These are phyloP conservation scores for Pseudogymnoascus destructans DNA, from an alignment of 2,329 filamentous ascomycete species.

Conservation along the genomic window DNA sequence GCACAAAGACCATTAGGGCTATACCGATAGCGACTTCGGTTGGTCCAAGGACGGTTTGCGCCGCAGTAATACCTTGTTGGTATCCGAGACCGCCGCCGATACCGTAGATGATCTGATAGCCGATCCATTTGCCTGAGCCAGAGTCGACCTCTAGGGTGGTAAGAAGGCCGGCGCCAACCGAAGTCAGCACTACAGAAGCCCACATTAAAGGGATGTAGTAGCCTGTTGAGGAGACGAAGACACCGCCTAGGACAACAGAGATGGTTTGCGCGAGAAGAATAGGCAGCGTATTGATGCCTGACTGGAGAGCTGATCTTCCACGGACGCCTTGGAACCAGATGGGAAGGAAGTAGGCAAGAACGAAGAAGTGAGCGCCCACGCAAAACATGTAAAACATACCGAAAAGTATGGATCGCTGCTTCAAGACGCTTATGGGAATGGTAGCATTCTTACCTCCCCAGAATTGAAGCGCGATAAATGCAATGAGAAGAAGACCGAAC, in stretches of 20 bases:
- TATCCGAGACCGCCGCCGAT: slow-evolving; percentile 24
- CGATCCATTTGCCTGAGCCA: slow-evolving; percentile 24
- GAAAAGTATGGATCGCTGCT: slow-evolving; percentile 26
- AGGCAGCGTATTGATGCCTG: slow-evolving; percentile 27
- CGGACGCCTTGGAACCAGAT: slow-evolving; percentile 37
- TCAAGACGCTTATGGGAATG: slow-evolving; percentile 29
- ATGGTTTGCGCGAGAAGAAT: slow-evolving; percentile 26
- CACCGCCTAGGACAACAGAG: slow-evolving; percentile 23
- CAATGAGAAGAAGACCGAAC: slow-evolving; percentile 19
- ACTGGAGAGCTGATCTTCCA: slow-evolving; percentile 28
- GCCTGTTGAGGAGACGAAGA: slow-evolving; percentile 21
- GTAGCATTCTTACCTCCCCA: slow-evolving; percentile 29
- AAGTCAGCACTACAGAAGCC: not conserved
- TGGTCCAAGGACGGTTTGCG: slow-evolving; percentile 22
- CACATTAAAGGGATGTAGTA: slow-evolving; percentile 20
- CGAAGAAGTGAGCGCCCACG: slow-evolving; percentile 20
- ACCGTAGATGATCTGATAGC: slow-evolving; percentile 21
- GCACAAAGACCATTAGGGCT: slow-evolving; percentile 30
- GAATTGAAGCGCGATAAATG: slow-evolving; percentile 26
- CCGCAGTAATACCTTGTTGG: slow-evolving; percentile 22
- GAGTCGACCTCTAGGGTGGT: slow-evolving; percentile 28
- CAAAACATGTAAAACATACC: slow-evolving; percentile 25
- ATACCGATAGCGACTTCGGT: slow-evolving; percentile 32
- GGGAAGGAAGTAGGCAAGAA: slow-evolving; percentile 38
- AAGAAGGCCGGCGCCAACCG: slow-evolving; percentile 31